phyloP scores from a whole-genome alignment of 495 filamentous ascomycete species.

The Podospora appendiculata region DNA sequence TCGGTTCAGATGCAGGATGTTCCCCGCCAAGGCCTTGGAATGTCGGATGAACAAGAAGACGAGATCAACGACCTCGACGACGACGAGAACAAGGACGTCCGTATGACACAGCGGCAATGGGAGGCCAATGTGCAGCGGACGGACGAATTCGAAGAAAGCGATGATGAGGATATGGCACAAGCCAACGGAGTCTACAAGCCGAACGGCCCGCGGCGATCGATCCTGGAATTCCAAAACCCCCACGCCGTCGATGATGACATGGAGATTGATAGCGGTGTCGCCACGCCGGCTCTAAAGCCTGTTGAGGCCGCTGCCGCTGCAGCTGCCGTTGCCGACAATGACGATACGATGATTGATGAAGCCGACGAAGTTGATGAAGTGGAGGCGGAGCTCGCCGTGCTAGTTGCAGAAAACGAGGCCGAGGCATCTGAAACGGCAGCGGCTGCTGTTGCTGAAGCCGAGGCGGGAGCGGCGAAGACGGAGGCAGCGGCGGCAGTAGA shows the following conservation, averaged over 20 bases:
- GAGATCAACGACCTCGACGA: conserved; percentile 82
- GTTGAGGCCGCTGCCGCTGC: conserved; percentile 36
- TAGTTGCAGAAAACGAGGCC: conserved; percentile 1
- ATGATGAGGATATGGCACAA: conserved; percentile 78
- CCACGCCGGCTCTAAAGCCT: conserved; percentile 38
- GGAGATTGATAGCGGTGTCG: conserved; percentile 54
- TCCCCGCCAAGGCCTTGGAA: conserved; percentile 66
- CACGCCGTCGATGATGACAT: conserved; percentile 53
- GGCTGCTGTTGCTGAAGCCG: not conserved
- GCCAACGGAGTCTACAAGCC: conserved; percentile 66
- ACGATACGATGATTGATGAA: conserved; percentile 55
- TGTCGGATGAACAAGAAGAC: conserved; percentile 79
- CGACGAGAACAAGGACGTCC: conserved; percentile 79
- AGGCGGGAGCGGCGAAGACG: not conserved
- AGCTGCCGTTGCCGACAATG: conserved; percentile 38
- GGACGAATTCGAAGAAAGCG: conserved; percentile 75
- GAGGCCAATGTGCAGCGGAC: conserved; percentile 68
- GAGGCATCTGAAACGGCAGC: conserved; percentile 1
- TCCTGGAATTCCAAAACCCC: conserved; percentile 63
- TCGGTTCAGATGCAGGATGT: conserved; percentile 94
- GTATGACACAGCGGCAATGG: conserved; percentile 75
- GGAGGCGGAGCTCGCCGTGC: not conserved
- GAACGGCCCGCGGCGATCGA: conserved; percentile 51
- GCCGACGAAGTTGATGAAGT: not conserved
- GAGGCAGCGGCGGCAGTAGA: not conserved